phyloP scores from a whole-genome alignment of 2,329 filamentous ascomycete species.

The Xylariaceae sp. region DNA sequence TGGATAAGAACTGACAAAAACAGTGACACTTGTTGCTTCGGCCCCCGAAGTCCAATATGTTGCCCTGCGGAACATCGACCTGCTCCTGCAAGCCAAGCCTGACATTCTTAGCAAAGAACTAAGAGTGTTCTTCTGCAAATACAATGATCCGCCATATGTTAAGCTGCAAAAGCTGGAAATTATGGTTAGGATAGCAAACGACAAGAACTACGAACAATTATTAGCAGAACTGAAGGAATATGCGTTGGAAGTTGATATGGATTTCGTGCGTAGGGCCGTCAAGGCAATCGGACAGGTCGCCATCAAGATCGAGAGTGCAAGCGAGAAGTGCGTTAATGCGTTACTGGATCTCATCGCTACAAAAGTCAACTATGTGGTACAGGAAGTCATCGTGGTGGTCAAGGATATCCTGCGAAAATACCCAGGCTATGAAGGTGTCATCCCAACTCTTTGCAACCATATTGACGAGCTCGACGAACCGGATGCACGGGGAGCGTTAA shows the following conservation, averaged over 20 bases:
- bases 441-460: slow-evolving; percentile 92
- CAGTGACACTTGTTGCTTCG: slow-evolving; percentile 93
- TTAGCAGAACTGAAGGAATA: slow-evolving; percentile 96
- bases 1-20: slow-evolving; percentile 24
- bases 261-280: slow-evolving; percentile 92
- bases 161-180: slow-evolving; percentile 98
- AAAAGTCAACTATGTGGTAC: slow-evolving; percentile 98
- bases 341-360: slow-evolving; percentile 93
- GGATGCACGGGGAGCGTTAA: slow-evolving; percentile 84
- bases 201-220: slow-evolving; percentile 93
- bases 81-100: slow-evolving; percentile 92
- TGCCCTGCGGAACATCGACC: slow-evolving; percentile 92
- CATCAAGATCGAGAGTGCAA: slow-evolving; percentile 96
- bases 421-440: slow-evolving; percentile 96
- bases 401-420: slow-evolving; percentile 99
- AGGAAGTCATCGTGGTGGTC: slow-evolving; percentile 98
- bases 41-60: slow-evolving; percentile 98
- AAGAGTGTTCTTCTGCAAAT: slow-evolving; percentile 99
- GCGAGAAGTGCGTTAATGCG: slow-evolving; percentile 94
- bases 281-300: slow-evolving; percentile 97
- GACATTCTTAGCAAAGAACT: slow-evolving; percentile 97
- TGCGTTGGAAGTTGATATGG: slow-evolving; percentile 97
- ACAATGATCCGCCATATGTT: slow-evolving; percentile 97
- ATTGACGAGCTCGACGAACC: slow-evolving; percentile 98
- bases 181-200: slow-evolving; percentile 98